Percentiles rank a stretch among this genome's conserved stretches.
Conservation (phyloP, 2,329 filamentous ascomycete genomes). For the Colletotrichum eremochloae region DNA sequence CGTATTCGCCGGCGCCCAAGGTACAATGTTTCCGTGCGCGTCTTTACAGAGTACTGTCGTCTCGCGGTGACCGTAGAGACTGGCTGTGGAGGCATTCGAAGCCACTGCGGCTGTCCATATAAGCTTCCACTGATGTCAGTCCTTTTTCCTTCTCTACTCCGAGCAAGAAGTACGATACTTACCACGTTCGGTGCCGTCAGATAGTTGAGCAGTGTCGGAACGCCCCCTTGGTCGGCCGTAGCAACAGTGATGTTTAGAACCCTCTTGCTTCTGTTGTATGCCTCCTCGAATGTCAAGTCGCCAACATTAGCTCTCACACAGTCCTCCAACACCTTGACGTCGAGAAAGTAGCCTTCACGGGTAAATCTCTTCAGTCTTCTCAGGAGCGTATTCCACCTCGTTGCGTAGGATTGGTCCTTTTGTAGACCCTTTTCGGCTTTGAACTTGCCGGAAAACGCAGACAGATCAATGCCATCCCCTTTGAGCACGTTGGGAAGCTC, state of each 20-base stretch:
- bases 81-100: constrained; percentile 76
- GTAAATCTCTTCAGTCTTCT: constrained; percentile 78
- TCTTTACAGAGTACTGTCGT: constrained; percentile 83
- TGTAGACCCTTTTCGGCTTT: constrained; percentile 49
- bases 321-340: constrained; percentile 84
- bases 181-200: constrained; percentile 93
- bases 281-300: constrained; percentile 93
- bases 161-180: constrained; percentile 55
- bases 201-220: constrained; percentile 90
- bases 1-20: constrained; percentile 77
- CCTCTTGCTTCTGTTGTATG: constrained; percentile 85
- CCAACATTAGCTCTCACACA: constrained; percentile 89
- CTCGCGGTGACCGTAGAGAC: constrained; percentile 74
- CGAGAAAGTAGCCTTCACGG: constrained; percentile 84
- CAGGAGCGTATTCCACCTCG: constrained; percentile 69
- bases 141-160: no score
- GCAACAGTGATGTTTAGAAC: constrained; percentile 94
- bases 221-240: constrained; percentile 78
- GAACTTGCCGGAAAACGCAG: constrained; percentile 71
- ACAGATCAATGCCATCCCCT: constrained; percentile 85
- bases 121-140: constrained; percentile 62
- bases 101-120: constrained; percentile 85
- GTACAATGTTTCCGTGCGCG: constrained; percentile 76
- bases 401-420: constrained; percentile 55
- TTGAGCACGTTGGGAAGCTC: constrained; percentile 83